Conservation (phyloP, 2,329 filamentous ascomycete genomes). For the Xylariaceae sp. region DNA sequence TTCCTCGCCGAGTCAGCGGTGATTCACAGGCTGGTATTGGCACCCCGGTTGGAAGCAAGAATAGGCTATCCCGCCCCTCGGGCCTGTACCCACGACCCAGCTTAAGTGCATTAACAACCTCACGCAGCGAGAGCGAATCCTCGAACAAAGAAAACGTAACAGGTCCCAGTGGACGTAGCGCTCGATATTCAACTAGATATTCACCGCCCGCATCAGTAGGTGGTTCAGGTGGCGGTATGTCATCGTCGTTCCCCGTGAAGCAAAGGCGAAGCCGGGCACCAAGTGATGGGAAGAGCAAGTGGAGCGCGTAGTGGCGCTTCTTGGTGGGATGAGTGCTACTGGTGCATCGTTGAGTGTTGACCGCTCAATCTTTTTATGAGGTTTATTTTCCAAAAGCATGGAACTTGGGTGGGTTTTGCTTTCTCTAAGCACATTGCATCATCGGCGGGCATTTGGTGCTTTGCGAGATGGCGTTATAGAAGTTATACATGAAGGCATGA, state of each 20-base stretch:
- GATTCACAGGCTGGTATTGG: slow-evolving; percentile 28
- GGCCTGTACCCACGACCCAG: slow-evolving; percentile 35
- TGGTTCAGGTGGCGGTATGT: slow-evolving; percentile 5
- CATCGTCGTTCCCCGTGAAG: slow-evolving; percentile 27
- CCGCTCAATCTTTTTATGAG: not conserved
- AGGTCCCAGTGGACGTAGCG: slow-evolving; percentile 16
- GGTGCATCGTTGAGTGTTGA: not conserved
- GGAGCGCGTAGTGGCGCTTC: slow-evolving; percentile 32
- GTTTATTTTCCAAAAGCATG: not conserved
- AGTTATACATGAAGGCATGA: slow-evolving; percentile 4
- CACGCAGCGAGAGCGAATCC: slow-evolving; percentile 36
- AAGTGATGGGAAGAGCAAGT: slow-evolving; percentile 37
- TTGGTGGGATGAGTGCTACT: slow-evolving; percentile 15
- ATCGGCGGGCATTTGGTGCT: not conserved
- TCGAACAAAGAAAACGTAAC: slow-evolving; percentile 41
- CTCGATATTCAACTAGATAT: slow-evolving; percentile 29
- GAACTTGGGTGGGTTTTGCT: not conserved
- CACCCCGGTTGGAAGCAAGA: slow-evolving; percentile 25
- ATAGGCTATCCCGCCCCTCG: slow-evolving; percentile 33
- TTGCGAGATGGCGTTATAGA: slow-evolving; percentile 14
- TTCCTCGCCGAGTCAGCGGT: slow-evolving; percentile 35
- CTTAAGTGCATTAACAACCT: slow-evolving; percentile 18
- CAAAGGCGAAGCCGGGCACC: slow-evolving; percentile 36
- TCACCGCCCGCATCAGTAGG: slow-evolving; percentile 27
- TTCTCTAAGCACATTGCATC: slow-evolving; percentile 10